phyloP scores from a whole-genome alignment of 768 basidiomycete species.

The Infundibulicybe gibba region DNA sequence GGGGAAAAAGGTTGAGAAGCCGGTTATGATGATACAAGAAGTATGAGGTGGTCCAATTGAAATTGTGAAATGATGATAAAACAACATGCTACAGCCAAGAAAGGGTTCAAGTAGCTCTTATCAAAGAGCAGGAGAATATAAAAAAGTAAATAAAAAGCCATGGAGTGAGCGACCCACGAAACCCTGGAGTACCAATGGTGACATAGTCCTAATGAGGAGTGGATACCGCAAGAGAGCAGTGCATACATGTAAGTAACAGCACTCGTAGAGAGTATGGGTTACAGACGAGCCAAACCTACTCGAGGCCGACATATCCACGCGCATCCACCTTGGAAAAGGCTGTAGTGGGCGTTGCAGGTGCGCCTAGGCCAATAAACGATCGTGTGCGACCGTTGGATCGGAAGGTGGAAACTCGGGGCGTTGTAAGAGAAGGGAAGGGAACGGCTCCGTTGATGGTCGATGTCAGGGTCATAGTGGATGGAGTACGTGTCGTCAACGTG shows the following conservation, averaged over 20 bases:
- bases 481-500: conserved; percentile 55
- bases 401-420: conserved; percentile 70
- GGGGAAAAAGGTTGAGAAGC: conserved; percentile 15
- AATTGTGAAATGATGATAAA: conserved; percentile 3
- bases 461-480: conserved; percentile 80
- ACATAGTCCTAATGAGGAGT: no score
- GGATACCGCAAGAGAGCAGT: no score
- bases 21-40: no score
- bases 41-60: conserved; percentile 13
- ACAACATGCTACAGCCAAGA: conserved; percentile 4
- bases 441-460: conserved; percentile 48
- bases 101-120: conserved; percentile 10
- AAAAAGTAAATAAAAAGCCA: conserved; percentile 4
- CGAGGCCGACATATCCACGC: conserved; percentile 70
- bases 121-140: conserved; percentile 8
- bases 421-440: conserved; percentile 56
- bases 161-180: neutral
- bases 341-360: conserved; percentile 71
- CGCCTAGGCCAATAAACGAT: conserved; percentile 71
- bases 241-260: no score
- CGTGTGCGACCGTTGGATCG: conserved; percentile 62
- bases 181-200: no score
- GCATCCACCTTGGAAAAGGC: conserved; percentile 83
- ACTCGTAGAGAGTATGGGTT: no score
- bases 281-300: conserved; percentile 16